Evolutionary conservation across 805 yeast species (phyloP), one percentile per base, ranked within the genome.

Genomic region (Wickerhamomyces rabaulensis): DNA sequence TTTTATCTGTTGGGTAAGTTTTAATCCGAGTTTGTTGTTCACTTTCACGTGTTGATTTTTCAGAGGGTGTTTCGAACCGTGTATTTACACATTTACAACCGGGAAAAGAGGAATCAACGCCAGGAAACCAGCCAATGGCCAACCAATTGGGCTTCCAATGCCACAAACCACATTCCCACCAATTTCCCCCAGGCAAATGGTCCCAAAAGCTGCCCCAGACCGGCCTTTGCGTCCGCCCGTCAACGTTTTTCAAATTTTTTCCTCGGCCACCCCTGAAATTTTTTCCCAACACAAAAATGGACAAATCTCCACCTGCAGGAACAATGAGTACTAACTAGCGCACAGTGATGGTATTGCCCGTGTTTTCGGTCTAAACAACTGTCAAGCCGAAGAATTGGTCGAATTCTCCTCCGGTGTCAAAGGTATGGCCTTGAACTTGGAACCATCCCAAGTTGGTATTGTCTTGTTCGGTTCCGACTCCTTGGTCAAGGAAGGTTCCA

Each of bases 371-470:
- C 80, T 94, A 67, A 94, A 91, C 94, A 94, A 94, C 83, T 84
- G 90, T 76, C 98, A 92, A 82, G 99, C 99, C 70, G 99, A 94
- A 80, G 99, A 94, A 80, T 83, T 94, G 74, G 97, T 94, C 67
- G 99, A 94, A 79, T 95, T 94, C 80, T 80, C 97, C 53, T 89
- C 99, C 52, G 99, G 99, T 81, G 98, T 92, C 66, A 89, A 91
- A 78, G 99, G 99, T 86, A 94, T 94, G 99, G 98, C 99, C 69
- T 83, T 94, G 71, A 94, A 94, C 84, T 87, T 94, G 84, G 99
- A 94, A 79, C 96, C 98, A 66, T 97, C 96, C 75, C 98, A 94
- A 78, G 99, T 94, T 72, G 99, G 99, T 89, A 84, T 94, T 70
- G 99, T 94, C 78, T 80, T 94, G 76, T 94, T 94, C 81, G 99